Conservation (phyloP, 1,139 yeast genomes). For the Saccharomyces uvarum region DNA sequence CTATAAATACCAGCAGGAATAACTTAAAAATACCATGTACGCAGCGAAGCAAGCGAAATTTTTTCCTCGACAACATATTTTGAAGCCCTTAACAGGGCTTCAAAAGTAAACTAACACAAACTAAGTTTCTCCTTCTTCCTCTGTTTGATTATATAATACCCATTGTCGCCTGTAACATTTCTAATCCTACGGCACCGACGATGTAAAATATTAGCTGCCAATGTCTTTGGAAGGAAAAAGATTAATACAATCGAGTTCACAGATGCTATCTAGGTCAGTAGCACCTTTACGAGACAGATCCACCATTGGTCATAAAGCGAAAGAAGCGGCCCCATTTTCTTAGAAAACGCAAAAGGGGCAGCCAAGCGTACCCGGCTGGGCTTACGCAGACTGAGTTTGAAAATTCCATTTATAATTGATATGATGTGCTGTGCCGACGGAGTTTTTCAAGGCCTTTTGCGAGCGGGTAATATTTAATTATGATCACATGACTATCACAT, state of each 20-base stretch:
- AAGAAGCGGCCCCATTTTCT: too few relatives aligned
- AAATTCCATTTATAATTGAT: too few relatives aligned
- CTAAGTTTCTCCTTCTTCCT: slow-evolving; percentile 31
- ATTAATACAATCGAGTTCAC: slow-evolving; percentile 33
- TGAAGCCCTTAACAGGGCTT: slow-evolving; percentile 46
- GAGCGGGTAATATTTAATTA: too few relatives aligned
- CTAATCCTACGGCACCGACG: slow-evolving; percentile 40
- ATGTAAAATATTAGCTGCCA: slow-evolving; percentile 38
- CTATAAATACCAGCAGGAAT: slow-evolving; percentile 47
- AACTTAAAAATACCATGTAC: slow-evolving; percentile 54
- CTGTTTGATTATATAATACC: slow-evolving; percentile 32
- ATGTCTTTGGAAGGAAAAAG: slow-evolving; percentile 45
- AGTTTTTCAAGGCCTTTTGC: too few relatives aligned
- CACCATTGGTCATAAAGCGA: too few relatives aligned
- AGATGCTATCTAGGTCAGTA: slow-evolving; percentile 35
- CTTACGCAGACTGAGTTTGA: too few relatives aligned
- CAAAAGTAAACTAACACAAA: slow-evolving; percentile 30
- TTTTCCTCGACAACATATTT: slow-evolving; percentile 39
- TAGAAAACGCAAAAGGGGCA: too few relatives aligned
- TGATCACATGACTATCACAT: too few relatives aligned
- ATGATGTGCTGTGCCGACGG: too few relatives aligned
- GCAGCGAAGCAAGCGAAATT: slow-evolving; percentile 41
- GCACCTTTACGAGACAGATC: slow-evolving; percentile 16
- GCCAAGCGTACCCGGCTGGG: too few relatives aligned
- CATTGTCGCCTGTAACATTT: slow-evolving; percentile 38